Conservation (phyloP, 2,329 filamentous ascomycete species). For the Diaporthe citrichinensis region DNA sequence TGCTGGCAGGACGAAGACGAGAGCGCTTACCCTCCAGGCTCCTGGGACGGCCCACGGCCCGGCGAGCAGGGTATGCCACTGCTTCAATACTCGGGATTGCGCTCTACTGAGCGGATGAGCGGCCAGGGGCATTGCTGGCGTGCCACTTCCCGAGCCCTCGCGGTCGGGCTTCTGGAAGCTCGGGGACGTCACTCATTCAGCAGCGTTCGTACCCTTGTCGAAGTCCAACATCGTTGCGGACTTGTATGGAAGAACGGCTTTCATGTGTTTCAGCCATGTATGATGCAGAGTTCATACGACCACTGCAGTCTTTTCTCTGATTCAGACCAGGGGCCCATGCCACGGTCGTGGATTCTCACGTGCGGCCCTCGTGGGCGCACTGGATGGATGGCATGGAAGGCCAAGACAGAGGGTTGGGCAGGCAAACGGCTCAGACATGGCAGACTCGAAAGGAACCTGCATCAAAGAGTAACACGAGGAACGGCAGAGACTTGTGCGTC, state of each 20-base stretch:
- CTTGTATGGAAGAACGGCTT: neutral
- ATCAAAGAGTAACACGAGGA: conserved; percentile 28
- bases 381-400: conserved; percentile 22
- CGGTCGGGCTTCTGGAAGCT: conserved; percentile 25
- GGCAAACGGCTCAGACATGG: conserved; percentile 29
- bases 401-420: neutral
- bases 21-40: neutral
- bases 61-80: neutral
- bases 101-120: conserved; percentile 3
- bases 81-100: neutral
- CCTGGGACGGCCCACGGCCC: neutral
- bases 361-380: conserved; percentile 23
- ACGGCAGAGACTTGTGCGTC: conserved; percentile 27
- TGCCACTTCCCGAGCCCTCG: conserved; percentile 11
- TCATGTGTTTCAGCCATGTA: conserved; percentile 28
- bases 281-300: neutral
- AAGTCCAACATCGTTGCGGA: neutral
- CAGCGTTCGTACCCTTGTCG: neutral
- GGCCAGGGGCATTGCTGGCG: conserved; percentile 16
- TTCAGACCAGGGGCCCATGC: neutral
- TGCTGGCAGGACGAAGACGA: neutral
- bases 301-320: conserved; percentile 6
- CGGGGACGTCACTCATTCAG: neutral
- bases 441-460: conserved; percentile 30
- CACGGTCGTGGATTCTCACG: conserved; percentile 19